These are phyloP conservation scores for Gillenia trifoliata DNA, from an alignment of 306 rosid genomes.

Conservation along the genomic window DNA sequence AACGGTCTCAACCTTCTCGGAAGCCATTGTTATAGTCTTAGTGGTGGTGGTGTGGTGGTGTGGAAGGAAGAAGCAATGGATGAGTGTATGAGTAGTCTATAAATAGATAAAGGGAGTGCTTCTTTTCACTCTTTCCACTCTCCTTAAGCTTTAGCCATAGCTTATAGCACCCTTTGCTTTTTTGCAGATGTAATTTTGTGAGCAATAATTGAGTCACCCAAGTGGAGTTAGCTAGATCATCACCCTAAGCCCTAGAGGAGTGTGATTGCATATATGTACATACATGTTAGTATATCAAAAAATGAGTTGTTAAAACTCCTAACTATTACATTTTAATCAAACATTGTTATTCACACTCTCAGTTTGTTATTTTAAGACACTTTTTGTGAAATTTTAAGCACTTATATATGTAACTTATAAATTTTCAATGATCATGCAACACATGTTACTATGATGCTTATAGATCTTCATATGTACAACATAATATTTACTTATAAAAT, in stretches of 20 bases:
- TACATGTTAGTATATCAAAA: neutral
- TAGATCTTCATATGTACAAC: too few relatives aligned
- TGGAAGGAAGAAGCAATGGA: constrained; percentile 30
- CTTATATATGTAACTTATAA: too few relatives aligned
- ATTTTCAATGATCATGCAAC: too few relatives aligned
- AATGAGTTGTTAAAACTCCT: neutral
- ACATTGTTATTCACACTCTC: neutral
- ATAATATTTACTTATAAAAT: neutral
- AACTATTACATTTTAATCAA: neutral
- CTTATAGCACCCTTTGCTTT: constrained; percentile 19
- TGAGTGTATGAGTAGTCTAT: constrained; percentile 24
- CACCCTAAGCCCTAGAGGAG: constrained; percentile 18
- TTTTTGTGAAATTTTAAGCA: too few relatives aligned
- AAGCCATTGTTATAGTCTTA: constrained; percentile 57
- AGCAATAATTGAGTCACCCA: constrained; percentile 39
- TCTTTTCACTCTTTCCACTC: constrained; percentile 11
- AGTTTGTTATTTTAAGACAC: neutral
- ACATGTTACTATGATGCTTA: too few relatives aligned
- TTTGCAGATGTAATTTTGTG: constrained; percentile 18
- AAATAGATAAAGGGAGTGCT: constrained; percentile 38
- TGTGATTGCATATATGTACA: neutral
- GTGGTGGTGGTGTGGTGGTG: constrained; percentile 16
- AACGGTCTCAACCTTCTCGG: constrained; percentile 96
- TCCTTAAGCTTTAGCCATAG: neutral
- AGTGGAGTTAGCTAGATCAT: constrained; percentile 30